These are phyloP conservation scores for Hippophae tibetana DNA, from an alignment of 306 rosid species.

Conservation along the genomic window DNA sequence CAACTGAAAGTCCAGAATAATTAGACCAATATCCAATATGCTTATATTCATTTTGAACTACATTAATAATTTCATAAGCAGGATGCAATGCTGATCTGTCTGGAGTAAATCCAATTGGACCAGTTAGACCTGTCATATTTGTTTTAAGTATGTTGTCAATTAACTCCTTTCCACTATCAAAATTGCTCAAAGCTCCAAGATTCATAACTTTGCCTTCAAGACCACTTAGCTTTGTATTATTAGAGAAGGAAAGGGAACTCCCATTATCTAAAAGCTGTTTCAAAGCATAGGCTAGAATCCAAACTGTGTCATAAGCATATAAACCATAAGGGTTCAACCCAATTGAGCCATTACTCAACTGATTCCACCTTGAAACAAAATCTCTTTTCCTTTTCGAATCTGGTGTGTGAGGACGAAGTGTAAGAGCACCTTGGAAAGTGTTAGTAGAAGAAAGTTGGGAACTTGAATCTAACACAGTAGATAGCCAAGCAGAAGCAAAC, in stretches of 20 bases:
- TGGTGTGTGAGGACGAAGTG: conserved; percentile 42
- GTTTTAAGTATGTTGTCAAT: conserved; percentile 28
- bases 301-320: conserved; percentile 52
- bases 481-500: conserved; percentile 45
- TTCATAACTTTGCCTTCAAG: conserved; percentile 19
- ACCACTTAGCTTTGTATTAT: background rate
- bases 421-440: conserved; percentile 39
- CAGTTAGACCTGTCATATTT: conserved; percentile 33
- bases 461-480: conserved; percentile 38
- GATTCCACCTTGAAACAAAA: conserved; percentile 33
- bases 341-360: conserved; percentile 38
- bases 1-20: conserved; percentile 33
- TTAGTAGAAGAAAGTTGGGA: conserved; percentile 20
- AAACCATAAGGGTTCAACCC: conserved; percentile 47
- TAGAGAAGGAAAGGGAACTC: conserved; percentile 28
- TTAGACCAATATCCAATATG: conserved; percentile 42
- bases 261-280: conserved; percentile 35
- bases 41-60: conserved; percentile 17
- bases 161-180: conserved; percentile 34
- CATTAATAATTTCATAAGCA: conserved; percentile 38
- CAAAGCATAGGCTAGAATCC: conserved; percentile 35
- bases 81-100: conserved; percentile 30
- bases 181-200: conserved; percentile 29
- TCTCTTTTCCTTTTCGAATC: conserved; percentile 24
- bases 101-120: conserved; percentile 26